Percentiles rank a stretch among this genome's conserved stretches.
Evolutionary conservation across 129 eudicot species (phyloP).

Genomic region (Artemisia annua): DNA sequence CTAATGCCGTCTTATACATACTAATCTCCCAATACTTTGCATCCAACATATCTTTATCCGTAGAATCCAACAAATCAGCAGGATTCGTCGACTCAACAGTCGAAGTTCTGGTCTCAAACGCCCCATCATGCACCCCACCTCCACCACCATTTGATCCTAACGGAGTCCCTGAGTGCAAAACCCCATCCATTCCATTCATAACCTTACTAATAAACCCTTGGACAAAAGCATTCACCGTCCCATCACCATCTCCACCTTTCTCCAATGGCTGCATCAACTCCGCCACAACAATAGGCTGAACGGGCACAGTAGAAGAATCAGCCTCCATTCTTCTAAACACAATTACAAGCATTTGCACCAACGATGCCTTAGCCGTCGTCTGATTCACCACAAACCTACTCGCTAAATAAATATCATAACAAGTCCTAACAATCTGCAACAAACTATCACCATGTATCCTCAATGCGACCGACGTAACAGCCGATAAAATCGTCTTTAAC

Average conservation of each 20-base stretch:
- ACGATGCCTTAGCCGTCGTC: conserved; percentile 88
- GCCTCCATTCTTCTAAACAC: conserved; percentile 99
- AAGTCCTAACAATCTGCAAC: conserved; percentile 74
- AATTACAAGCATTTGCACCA: conserved; percentile 95
- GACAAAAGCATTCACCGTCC: conserved; percentile 64
- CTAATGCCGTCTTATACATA: conserved; percentile 95
- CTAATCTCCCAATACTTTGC: conserved; percentile 99
- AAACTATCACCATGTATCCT: conserved; percentile 86
- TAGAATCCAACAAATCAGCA: conserved; percentile 95
- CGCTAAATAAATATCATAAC: conserved; percentile 75
- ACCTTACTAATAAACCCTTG: conserved; percentile 96
- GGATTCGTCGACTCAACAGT: conserved; percentile 95
- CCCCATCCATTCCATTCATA: conserved; percentile 93
- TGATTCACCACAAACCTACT: conserved; percentile 92
- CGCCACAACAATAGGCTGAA: conserved; percentile 96
- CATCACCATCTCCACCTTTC: conserved; percentile 64
- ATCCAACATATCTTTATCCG: conserved; percentile 98
- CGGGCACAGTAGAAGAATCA: conserved; percentile 74
- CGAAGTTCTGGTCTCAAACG: conserved; percentile 75
- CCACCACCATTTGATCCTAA: conserved; percentile 30
- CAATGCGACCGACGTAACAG: conserved; percentile 75
- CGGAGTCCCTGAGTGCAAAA: conserved; percentile 58
- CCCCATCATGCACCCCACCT: conserved; percentile 74
- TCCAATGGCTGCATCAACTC: conserved; percentile 88
- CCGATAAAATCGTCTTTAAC: conserved; percentile 70